Evolutionary conservation across 306 rosid genomes (phyloP), one percentile per base, ranked within the genome.

Genomic region (Cucurbita argyrosperma): DNA sequence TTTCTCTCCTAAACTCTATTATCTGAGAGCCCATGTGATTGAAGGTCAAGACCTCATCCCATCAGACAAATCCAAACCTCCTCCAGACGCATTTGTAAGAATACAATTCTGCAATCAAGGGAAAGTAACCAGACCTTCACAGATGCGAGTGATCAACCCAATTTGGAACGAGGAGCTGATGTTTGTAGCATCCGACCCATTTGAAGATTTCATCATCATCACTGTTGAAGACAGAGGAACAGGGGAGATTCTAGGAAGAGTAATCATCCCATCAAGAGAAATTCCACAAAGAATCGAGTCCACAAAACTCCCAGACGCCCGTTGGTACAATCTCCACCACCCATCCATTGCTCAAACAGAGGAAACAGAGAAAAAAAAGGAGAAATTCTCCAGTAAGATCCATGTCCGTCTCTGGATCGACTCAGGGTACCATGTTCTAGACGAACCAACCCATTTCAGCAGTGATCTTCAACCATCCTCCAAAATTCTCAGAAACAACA

Each of bases 381-480:
- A 95, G 74, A 91, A 89, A 64, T 95, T 95, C 82, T 80, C 97
- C 0, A 95, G 99, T 79, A 95, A 95, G 87, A 87, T 95, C 84
- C 96, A 83, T 76, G 89, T 95, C 3, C 66, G 79, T 13, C 43
- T 91, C 65, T 89, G 91, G 78, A 74, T 89, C 8, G 99, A 95
- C 58, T 82, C 80, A 0, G 96, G 96, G 4, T 95, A 95, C 74
- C 99, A 95, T 74, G 99, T 95, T 81, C 96, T 95, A 7, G 99
- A 95, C 21, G 99, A 95, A 81, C 82, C 97, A 62, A 91, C 99
- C 0, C 99, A 82, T 74, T 85, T 91, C 58, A 95, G 99, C 84
- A 95, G 99, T 40, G 96, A 95, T 79, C 86, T 89, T 46, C 97
- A 95, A 80, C 97, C 99, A 14, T 89, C 99, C 4, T 87, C 95